These are phyloP conservation scores for Komagataea norvegica DNA, from an alignment of 1,139 yeast species.

Conservation along the genomic window DNA sequence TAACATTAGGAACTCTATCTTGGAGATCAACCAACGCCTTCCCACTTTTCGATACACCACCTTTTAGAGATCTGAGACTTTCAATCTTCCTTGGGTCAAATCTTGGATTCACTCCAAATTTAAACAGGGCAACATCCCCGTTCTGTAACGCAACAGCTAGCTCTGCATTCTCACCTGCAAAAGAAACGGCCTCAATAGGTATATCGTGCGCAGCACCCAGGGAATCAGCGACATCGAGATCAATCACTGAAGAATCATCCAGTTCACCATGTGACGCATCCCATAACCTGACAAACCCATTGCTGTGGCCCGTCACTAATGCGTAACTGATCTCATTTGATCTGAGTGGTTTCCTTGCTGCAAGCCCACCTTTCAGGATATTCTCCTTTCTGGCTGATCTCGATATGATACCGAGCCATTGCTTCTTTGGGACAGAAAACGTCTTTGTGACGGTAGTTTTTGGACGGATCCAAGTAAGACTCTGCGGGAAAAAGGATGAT, in stretches of 20 bases:
- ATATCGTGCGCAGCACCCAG: constrained; percentile 4
- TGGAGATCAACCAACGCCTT: constrained; percentile 34
- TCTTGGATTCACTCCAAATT: constrained; percentile 55
- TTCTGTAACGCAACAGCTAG: constrained; percentile 61
- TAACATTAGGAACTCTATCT: constrained; percentile 39
- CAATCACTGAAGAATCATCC: constrained; percentile 56
- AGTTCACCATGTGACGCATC: constrained; percentile 79
- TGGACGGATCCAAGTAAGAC: constrained; percentile 75
- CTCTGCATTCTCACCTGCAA: constrained; percentile 76
- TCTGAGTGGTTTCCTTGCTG: constrained; percentile 52
- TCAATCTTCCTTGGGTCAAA: constrained; percentile 31
- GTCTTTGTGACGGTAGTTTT: constrained; percentile 55
- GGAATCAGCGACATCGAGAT: constrained; percentile 42
- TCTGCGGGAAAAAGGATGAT: constrained; percentile 68
- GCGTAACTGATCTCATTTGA: constrained; percentile 54
- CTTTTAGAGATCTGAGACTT: constrained; percentile 28
- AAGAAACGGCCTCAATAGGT: constrained; percentile 53
- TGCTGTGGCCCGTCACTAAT: constrained; percentile 73
- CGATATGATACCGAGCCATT: constrained; percentile 74
- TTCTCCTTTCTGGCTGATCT: constrained; percentile 37
- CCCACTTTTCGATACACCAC: too few relatives aligned
- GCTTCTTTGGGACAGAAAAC: constrained; percentile 52
- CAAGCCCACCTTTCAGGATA: constrained; percentile 74
- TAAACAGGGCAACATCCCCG: constrained; percentile 75
- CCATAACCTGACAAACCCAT: constrained; percentile 74